Evolutionary conservation across 2,329 filamentous ascomycete species (phyloP), one percentile per base, ranked within the genome.

Genomic region (Trichoderma harzianum): DNA sequence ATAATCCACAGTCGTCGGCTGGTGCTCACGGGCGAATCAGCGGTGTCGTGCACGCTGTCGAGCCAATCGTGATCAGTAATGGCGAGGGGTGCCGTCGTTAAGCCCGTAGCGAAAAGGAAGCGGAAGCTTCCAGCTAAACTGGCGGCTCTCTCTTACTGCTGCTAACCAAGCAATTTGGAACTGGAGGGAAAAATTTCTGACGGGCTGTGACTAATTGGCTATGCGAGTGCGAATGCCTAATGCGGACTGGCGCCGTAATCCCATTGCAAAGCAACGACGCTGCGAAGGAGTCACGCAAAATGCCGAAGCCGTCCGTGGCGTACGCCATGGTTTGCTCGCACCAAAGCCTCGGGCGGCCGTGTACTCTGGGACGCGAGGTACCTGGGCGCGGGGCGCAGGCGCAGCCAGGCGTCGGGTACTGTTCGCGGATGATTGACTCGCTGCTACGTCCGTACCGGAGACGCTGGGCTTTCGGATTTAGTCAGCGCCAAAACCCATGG

Each of bases 261-360:
- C 43, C 60, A 43, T 30, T 43, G 47, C 30, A 34, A 63, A 32
- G 58, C 36, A 34, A 43, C 28, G 55, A 26, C 30, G 28, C 55
- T 30, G 53, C 28, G 32, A 39, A 60, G 61, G 69, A 71, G 69
- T 71, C 69, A 71, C 34, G 34, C 69, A 60, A 47, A 65, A 66
- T 65, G 69, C 69, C 69, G 69, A 71, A 66, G 69, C 69, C 62
- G 69, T 71, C 69, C 69, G 69, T 57, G 68, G 68, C 47, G 60
- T 16, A 32, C 65, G 65, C 65, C 65, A n/a, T 18, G 21, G 3
- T 51, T 32, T 21, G 14, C 30, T 70, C 30, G 51, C 64, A 58
- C 51, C 12, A 47, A 68, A 16, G 39, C 39, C 39, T 12, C 21
- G 12, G 28, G 53, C 28, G 14, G 16, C 51, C 36, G 55, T 43